Evolutionary conservation across 441 rosid genomes (phyloP).

Genomic region (Omphalea diandra): DNA sequence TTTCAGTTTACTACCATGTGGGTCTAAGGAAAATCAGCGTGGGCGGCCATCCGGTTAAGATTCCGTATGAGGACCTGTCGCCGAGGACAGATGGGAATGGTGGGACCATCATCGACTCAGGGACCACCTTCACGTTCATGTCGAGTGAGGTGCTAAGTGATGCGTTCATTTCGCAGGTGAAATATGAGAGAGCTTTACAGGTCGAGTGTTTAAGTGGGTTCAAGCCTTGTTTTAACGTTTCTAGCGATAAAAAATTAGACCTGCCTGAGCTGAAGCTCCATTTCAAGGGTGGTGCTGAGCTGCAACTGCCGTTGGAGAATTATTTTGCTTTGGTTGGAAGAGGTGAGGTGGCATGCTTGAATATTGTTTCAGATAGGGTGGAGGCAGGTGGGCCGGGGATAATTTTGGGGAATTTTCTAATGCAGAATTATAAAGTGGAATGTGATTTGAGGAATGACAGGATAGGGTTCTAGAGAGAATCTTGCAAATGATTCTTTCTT

Average conservation of each 20-base stretch:
- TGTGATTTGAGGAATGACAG: slow-evolving; percentile 55
- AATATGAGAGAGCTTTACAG: slow-evolving; percentile 25
- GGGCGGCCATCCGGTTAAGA: slow-evolving; percentile 35
- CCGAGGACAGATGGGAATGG: slow-evolving; percentile 46
- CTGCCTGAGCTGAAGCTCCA: slow-evolving; percentile 42
- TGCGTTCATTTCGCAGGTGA: no score
- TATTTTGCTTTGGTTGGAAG: slow-evolving; percentile 34
- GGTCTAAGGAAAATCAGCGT: slow-evolving; percentile 42
- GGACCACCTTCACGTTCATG: slow-evolving; percentile 52
- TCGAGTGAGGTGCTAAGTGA: slow-evolving; percentile 32
- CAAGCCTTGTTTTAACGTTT: slow-evolving; percentile 42
- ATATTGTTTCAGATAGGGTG: slow-evolving; percentile 39
- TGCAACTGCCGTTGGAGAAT: slow-evolving; percentile 45
- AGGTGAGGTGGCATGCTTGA: slow-evolving; percentile 39
- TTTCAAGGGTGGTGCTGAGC: slow-evolving; percentile 46
- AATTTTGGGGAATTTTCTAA: slow-evolving; percentile 49
- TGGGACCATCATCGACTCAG: slow-evolving; percentile 56
- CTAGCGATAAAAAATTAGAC: background rate
- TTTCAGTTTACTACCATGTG: slow-evolving; percentile 47
- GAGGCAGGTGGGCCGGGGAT: slow-evolving; percentile 40
- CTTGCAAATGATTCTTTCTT: slow-evolving; percentile 25
- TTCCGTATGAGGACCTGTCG: slow-evolving; percentile 28
- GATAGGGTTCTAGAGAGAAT: slow-evolving; percentile 41
- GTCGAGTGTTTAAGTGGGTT: slow-evolving; percentile 42
- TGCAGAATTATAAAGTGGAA: slow-evolving; percentile 55